Conservation (phyloP, 2,329 filamentous ascomycete species). For the Teratosphaeria pseudoeucalypti region DNA sequence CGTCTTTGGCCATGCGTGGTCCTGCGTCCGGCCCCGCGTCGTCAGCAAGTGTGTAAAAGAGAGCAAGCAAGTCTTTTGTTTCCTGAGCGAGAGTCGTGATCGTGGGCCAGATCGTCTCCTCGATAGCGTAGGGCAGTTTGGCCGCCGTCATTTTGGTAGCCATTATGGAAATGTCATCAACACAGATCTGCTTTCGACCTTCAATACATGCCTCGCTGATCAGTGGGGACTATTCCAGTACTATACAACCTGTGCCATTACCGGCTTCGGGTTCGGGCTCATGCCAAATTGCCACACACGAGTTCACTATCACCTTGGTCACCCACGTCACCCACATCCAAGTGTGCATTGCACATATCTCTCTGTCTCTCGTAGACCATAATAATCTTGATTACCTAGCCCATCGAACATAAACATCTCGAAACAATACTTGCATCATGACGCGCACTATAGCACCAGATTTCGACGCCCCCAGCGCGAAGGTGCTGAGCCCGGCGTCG, state of each 20-base stretch:
- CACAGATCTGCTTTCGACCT: too few species aligned
- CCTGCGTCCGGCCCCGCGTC: neutral
- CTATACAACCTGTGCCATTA: too few species aligned
- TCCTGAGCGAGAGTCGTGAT: neutral
- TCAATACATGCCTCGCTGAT: too few species aligned
- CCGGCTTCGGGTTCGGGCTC: too few species aligned
- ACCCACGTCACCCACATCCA: too few species aligned
- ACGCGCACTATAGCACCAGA: neutral
- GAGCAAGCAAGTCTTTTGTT: neutral
- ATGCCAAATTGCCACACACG: too few species aligned
- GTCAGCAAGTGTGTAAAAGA: neutral
- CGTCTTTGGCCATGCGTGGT: neutral
- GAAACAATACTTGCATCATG: neutral
- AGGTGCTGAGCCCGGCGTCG: slow-evolving; percentile 9
- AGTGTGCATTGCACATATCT: neutral
- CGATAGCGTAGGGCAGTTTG: too few species aligned
- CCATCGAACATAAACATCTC: neutral
- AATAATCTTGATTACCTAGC: neutral
- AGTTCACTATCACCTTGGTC: neutral
- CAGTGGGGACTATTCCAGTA: too few species aligned
- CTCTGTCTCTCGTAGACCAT: neutral
- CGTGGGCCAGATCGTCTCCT: too few species aligned
- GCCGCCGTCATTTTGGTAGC: too few species aligned
- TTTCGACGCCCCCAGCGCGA: neutral
- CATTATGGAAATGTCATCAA: too few species aligned